Evolutionary conservation across 164 flowering plant species (phyloP).

Genomic region (Magnolia officinalis): DNA sequence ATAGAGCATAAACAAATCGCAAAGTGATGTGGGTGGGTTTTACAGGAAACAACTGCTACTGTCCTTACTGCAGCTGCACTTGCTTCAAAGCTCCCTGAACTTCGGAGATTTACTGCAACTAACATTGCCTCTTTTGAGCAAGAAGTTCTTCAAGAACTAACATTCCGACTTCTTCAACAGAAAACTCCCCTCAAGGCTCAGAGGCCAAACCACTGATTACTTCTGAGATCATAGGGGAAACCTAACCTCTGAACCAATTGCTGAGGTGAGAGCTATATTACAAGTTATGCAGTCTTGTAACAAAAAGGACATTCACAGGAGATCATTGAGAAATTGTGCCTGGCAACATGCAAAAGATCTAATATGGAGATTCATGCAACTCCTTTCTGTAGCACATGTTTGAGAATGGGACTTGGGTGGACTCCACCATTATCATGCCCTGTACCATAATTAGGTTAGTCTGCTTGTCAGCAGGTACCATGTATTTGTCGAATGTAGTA

Average conservation of each 20-base stretch:
- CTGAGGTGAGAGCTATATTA: conserved; percentile 23
- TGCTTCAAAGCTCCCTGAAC: conserved; percentile 44
- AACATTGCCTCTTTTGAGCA: conserved; percentile 18
- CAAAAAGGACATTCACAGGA: neutral
- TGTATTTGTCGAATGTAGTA: neutral
- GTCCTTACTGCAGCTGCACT: conserved; percentile 63
- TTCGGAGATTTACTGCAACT: conserved; percentile 30
- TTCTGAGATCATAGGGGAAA: conserved; percentile 23
- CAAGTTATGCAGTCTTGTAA: neutral
- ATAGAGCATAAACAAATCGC: neutral
- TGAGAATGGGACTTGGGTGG: neutral
- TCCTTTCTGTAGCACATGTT: neutral
- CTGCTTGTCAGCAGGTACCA: neutral
- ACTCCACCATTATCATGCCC: neutral
- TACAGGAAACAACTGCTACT: conserved; percentile 74
- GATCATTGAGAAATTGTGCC: neutral
- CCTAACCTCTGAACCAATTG: conserved; percentile 11
- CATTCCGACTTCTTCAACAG: conserved; percentile 22
- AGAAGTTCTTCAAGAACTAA: conserved; percentile 34
- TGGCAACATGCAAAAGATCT: neutral
- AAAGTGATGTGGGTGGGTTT: neutral
- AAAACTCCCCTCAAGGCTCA: conserved; percentile 16
- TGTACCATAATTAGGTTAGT: neutral
- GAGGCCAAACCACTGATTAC: conserved; percentile 15
- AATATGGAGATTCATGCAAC: neutral